A percentile compares a stretch with the other conserved stretches of the same genome.
phyloP scores from a whole-genome alignment of 257 asterid species.

The Salvia miltiorrhiza region DNA sequence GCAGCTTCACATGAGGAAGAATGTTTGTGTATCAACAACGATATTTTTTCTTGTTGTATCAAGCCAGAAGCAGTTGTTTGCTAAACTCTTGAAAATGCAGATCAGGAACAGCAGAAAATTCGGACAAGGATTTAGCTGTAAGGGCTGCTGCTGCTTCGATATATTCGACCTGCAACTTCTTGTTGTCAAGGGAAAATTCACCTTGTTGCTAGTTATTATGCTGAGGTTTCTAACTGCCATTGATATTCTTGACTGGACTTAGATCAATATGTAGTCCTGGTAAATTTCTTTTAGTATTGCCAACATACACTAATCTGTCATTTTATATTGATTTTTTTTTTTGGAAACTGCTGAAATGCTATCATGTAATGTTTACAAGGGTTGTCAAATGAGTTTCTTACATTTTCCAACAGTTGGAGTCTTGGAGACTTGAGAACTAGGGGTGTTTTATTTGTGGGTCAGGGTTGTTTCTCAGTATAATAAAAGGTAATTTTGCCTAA shows the following conservation, averaged over 20 bases:
- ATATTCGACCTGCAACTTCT: slow-evolving; percentile 85
- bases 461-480: too few species aligned
- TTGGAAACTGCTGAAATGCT: too few species aligned
- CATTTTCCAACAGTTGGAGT: too few species aligned
- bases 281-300: slow-evolving; percentile 9
- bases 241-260: slow-evolving; percentile 13
- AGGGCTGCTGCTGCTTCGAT: slow-evolving; percentile 94
- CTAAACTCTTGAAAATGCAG: slow-evolving; percentile 34
- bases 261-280: not conserved
- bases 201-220: slow-evolving; percentile 40
- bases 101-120: slow-evolving; percentile 33
- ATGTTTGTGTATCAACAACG: not conserved
- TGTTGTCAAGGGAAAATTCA: slow-evolving; percentile 50
- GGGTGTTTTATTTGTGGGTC: too few species aligned
- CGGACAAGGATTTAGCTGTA: slow-evolving; percentile 57
- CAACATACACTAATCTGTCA: not conserved
- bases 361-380: too few species aligned
- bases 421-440: too few species aligned
- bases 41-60: not conserved
- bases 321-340: too few species aligned
- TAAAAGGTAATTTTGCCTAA: too few species aligned
- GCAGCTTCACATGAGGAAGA: not conserved
- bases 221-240: not conserved
- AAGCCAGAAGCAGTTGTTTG: not conserved
- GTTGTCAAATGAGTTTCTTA: too few species aligned